These are phyloP conservation scores for Helotiales sp. DNA, from an alignment of 2,329 filamentous ascomycete species.

Conservation along the genomic window DNA sequence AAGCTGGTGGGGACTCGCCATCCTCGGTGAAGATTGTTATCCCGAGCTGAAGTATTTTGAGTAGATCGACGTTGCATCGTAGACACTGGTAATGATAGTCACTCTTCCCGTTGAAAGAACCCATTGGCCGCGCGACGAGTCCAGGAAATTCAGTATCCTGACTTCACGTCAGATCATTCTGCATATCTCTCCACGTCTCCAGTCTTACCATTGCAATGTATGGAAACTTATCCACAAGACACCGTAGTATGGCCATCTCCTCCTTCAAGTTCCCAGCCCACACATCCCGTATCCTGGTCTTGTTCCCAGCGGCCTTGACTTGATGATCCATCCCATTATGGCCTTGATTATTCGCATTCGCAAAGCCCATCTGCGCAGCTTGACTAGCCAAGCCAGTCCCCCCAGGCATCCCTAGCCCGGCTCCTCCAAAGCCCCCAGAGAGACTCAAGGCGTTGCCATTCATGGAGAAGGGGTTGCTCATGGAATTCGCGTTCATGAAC, in stretches of 20 bases:
- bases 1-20: conserved; percentile 79
- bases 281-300: conserved; percentile 89
- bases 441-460: conserved; percentile 58
- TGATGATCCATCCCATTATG: conserved; percentile 60
- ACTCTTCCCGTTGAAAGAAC: conserved; percentile 90
- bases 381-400: conserved; percentile 81
- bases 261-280: conserved; percentile 92
- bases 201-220: conserved; percentile 93
- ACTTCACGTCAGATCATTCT: conserved; percentile 33
- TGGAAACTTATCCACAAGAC: conserved; percentile 86
- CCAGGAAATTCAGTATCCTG: conserved; percentile 99
- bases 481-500: conserved; percentile 72
- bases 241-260: conserved; percentile 84
- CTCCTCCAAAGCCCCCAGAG: conserved; percentile 61
- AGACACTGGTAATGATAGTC: conserved; percentile 99
- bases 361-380: conserved; percentile 86
- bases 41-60: conserved; percentile 97
- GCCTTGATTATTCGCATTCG: conserved; percentile 67
- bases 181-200: conserved; percentile 11
- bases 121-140: conserved; percentile 93
- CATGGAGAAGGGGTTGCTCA: conserved; percentile 70
- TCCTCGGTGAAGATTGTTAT: conserved; percentile 92
- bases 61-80: conserved; percentile 93
- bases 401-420: conserved; percentile 55
- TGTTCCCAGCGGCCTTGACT: conserved; percentile 62